phyloP scores from a whole-genome alignment of 2,329 filamentous ascomycete species.

The Colletotrichum navitas region DNA sequence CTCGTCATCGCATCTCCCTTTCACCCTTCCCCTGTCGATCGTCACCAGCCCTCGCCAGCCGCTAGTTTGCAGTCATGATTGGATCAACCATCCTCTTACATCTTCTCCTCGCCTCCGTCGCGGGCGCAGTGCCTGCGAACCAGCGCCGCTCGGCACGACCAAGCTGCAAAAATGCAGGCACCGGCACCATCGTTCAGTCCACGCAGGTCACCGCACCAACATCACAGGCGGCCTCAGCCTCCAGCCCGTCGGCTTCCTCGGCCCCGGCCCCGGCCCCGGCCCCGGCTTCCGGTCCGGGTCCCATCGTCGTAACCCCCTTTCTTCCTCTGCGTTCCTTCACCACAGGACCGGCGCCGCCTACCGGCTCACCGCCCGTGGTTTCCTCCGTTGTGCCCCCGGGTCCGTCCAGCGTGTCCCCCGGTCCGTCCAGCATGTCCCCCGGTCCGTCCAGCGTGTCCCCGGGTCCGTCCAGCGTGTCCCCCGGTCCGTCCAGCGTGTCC shows the following conservation, averaged over 20 bases:
- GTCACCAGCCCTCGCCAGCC: conserved; percentile 12
- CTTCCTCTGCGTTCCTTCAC: not conserved
- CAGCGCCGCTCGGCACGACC: not conserved
- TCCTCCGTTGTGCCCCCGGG: not conserved
- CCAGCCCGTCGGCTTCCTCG: conserved; percentile 3
- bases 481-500: too few relatives aligned
- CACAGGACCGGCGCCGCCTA: not conserved
- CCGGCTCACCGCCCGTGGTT: not conserved
- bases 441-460: too few relatives aligned
- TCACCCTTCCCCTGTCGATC: conserved; percentile 9
- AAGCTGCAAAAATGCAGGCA: conserved; percentile 6
- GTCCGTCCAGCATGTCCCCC: too few relatives aligned
- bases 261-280: not conserved
- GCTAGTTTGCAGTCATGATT: conserved; percentile 18
- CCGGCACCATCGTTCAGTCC: conserved; percentile 3
- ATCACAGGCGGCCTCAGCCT: conserved; percentile 1
- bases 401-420: not conserved
- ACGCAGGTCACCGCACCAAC: conserved; percentile 14
- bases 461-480: too few relatives aligned
- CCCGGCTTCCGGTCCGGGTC: not conserved
- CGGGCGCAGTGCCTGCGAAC: conserved; percentile 25
- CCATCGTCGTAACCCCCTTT: conserved; percentile 10
- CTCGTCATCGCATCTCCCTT: not conserved
- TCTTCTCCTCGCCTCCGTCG: conserved; percentile 29
- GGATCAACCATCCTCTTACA: conserved; percentile 17